Evolutionary conservation across 2,329 filamentous ascomycete species (phyloP).

Genomic region (Cladosporium sp.): DNA sequence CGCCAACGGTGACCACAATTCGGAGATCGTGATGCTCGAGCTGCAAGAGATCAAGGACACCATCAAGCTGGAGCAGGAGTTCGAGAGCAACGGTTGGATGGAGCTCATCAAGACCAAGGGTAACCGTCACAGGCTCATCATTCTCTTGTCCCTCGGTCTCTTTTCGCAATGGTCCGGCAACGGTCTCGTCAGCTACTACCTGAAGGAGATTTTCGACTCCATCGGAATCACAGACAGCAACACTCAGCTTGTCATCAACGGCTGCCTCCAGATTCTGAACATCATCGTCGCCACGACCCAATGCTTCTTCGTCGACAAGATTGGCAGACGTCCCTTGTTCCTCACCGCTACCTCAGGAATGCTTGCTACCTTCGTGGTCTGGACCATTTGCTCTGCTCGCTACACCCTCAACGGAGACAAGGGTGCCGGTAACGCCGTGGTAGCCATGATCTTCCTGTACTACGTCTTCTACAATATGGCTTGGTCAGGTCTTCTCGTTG

Average conservation of each 20-base stretch:
- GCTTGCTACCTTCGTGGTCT: slow-evolving; percentile 41
- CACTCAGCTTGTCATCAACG: slow-evolving; percentile 46
- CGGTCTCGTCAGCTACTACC: slow-evolving; percentile 48
- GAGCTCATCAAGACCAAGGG: slow-evolving; percentile 52
- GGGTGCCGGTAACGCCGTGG: slow-evolving; percentile 33
- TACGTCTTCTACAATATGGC: slow-evolving; percentile 42
- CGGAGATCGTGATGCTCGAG: slow-evolving; percentile 50
- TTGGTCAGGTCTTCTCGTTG: slow-evolving; percentile 46
- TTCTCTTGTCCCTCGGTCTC: slow-evolving; percentile 55
- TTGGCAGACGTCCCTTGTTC: slow-evolving; percentile 40
- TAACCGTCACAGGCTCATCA: slow-evolving; percentile 56
- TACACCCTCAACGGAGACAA: slow-evolving; percentile 28
- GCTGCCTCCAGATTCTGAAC: slow-evolving; percentile 61
- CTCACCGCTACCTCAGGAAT: slow-evolving; percentile 42
- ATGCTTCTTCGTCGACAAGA: slow-evolving; percentile 38
- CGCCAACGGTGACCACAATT: slow-evolving; percentile 48
- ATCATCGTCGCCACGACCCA: slow-evolving; percentile 55
- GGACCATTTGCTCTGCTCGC: slow-evolving; percentile 39
- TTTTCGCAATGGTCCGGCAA: slow-evolving; percentile 62
- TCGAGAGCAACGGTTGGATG: slow-evolving; percentile 47
- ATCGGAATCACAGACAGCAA: slow-evolving; percentile 39
- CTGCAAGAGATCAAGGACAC: slow-evolving; percentile 53
- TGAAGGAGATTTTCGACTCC: slow-evolving; percentile 37
- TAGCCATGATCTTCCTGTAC: slow-evolving; percentile 38
- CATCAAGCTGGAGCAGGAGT: slow-evolving; percentile 50